Conservation (phyloP, 306 rosid species). For the Cicer arietinum region DNA sequence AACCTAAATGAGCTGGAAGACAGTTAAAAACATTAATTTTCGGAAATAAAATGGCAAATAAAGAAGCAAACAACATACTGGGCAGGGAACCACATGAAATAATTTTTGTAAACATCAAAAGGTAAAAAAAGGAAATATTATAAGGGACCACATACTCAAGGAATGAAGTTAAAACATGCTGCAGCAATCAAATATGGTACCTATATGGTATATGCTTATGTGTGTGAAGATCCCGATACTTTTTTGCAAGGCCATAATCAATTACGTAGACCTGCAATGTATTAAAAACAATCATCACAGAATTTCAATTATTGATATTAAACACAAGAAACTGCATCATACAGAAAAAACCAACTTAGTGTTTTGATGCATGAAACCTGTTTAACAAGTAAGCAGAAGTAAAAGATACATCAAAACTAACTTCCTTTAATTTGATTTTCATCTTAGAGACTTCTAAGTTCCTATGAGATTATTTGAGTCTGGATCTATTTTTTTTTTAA, state of each 20-base stretch:
- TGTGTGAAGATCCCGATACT: constrained; percentile 94
- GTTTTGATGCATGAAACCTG: background rate
- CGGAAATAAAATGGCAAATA: background rate
- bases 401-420: background rate
- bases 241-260: constrained; percentile 98
- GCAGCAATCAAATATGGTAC: constrained; percentile 51
- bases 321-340: constrained; percentile 14
- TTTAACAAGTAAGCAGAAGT: constrained; percentile 7
- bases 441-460: background rate
- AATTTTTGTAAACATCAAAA: constrained; percentile 19
- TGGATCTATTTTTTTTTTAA: background rate
- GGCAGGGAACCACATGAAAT: background rate
- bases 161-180: constrained; percentile 38
- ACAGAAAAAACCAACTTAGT: constrained; percentile 34
- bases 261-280: constrained; percentile 80
- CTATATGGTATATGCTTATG: constrained; percentile 98
- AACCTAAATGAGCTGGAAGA: constrained; percentile 25
- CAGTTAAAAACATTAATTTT: background rate
- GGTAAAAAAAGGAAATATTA: constrained; percentile 6
- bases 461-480: background rate
- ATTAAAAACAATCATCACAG: constrained; percentile 37
- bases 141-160: background rate
- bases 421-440: background rate
- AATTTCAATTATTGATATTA: constrained; percentile 18
- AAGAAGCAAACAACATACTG: background rate